Base-by-base conservation (phyloP, 805 yeast genomes). In the Saturnispora dispora region DNA sequence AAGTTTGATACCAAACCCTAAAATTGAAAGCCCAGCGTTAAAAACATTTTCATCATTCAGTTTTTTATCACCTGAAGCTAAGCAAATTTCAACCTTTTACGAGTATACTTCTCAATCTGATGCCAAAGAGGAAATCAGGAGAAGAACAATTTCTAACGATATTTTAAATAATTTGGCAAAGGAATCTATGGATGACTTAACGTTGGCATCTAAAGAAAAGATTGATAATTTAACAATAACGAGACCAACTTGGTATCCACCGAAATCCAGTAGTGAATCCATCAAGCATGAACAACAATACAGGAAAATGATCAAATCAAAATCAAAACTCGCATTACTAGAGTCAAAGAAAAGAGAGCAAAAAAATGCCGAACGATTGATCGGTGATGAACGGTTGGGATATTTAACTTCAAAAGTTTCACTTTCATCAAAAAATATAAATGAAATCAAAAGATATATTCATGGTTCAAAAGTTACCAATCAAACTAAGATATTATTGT, bases 171-270 rank as follows among this genome's bases (percentile, higher is more conserved):
- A 45, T 15, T 25, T 22, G 9, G 51, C 30, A 10, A 25, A 42
- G 10, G 39, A 23, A 25, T 46, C 52, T 3, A 62, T 82, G 54
- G 89, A 83, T 50, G 88, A 83, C 62, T 65, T 79, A 54, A 66
- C 71, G 46, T 65, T 85, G 35, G 75, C 84, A 1, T 82, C 88
- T 1, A 75, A 72, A 1, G 85, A 82, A 58, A 83, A 83, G 57
- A 61, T 81, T 36, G 73, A 72, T 23, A 64, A 68, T 10, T 64
- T 83, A 36, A 75, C 83, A 48, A 79, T 78, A 43, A 76, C 88
- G 1, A 72, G 90, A 57, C 90, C 90, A 3, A 75, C 80, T 47
- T 81, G 87, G 77, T 63, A 82, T 44, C 90, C 90, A 5, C 88
- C 88, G 5, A 83, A 83, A 61, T 69, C 71, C 39, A 60, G 67